Percentiles rank a stretch among this genome's conserved stretches.
phyloP scores from a whole-genome alignment of 2,329 filamentous ascomycete species.

The Cylindrodendrum hubeiense region DNA sequence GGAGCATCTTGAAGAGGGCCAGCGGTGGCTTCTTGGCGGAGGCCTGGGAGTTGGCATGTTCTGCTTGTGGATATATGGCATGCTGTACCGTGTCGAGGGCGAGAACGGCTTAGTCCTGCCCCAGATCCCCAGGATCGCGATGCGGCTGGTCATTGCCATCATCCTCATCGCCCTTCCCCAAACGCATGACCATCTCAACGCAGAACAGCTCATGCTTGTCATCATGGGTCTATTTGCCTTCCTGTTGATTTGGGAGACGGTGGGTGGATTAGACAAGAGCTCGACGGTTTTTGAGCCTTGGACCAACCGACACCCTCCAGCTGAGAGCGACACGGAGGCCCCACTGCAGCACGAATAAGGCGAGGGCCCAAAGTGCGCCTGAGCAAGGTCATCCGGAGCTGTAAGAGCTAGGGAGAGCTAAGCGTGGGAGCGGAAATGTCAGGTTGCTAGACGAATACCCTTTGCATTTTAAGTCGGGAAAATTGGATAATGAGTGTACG shows the following conservation, averaged over 20 bases:
- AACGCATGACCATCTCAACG: slow-evolving; percentile 48
- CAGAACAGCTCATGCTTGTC: slow-evolving; percentile 53
- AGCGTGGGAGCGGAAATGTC: background rate
- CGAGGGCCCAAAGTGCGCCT: background rate
- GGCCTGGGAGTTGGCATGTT: slow-evolving; percentile 59
- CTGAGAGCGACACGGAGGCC: slow-evolving; percentile 36
- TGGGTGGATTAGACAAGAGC: slow-evolving; percentile 49
- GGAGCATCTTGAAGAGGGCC: slow-evolving; percentile 54
- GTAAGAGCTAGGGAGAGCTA: background rate
- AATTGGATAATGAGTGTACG: background rate
- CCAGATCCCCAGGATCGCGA: slow-evolving; percentile 50
- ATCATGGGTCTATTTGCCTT: slow-evolving; percentile 58
- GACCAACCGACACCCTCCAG: slow-evolving; percentile 44
- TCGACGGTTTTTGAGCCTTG: slow-evolving; percentile 51
- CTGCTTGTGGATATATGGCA: slow-evolving; percentile 57
- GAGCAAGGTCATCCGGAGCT: background rate
- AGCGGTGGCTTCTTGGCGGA: slow-evolving; percentile 62
- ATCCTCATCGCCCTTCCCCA: slow-evolving; percentile 51
- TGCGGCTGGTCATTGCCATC: slow-evolving; percentile 49
- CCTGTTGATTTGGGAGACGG: slow-evolving; percentile 58
- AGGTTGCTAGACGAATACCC: slow-evolving; percentile 9
- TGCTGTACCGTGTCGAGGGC: slow-evolving; percentile 56
- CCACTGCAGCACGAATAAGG: slow-evolving; percentile 5
- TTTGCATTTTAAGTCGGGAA: background rate
- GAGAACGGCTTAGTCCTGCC: slow-evolving; percentile 49